Base-by-base conservation (phyloP, 108 stramenopile genomes). In the Stephanodiscus triporus region DNA sequence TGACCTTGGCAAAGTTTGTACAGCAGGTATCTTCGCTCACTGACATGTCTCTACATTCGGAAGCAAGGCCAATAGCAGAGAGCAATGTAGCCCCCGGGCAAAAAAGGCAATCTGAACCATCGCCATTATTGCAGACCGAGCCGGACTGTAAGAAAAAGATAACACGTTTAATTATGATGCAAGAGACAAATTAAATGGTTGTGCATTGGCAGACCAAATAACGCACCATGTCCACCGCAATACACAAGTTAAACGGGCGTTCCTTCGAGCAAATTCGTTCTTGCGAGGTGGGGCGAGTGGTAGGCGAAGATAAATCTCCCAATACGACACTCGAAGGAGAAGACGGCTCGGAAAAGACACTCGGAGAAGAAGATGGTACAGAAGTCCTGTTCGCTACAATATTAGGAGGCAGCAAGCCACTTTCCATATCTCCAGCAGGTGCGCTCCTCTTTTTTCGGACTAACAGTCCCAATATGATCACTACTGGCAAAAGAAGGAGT, bases 171-270 rank as follows among this genome's bases (percentile, higher is more conserved):
- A n/a, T n/a, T n/a, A n/a, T n/a, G n/a, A n/a, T n/a, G n/a, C n/a
- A n/a, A n/a, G n/a, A n/a, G n/a, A n/a, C n/a, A n/a, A n/a, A n/a
- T n/a, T n/a, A n/a, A n/a, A n/a, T n/a, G n/a, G n/a, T n/a, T n/a
- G n/a, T n/a, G n/a, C n/a, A n/a, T n/a, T n/a, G n/a, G n/a, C n/a
- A n/a, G n/a, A n/a, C n/a, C n/a, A n/a, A n/a, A n/a, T n/a, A n/a
- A n/a, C n/a, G n/a, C n/a, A n/a, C n/a, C 32, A 69, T 70, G 27
- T 77, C 76, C 14, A 77, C 47, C 13, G 76, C 76, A 51, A 77
- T 2, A 13, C 76, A 77, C 36, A 77, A 22, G 24, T 71, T 71
- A 55, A 71, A 70, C 37, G 66, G 70, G 22, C 47, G 17, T 32
- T 68, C 57, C 30, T 38, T 43, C 36, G 37, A 34, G 48, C 73